Evolutionary conservation across 768 basidiomycete species (phyloP).

Genomic region (Collybia sordida): DNA sequence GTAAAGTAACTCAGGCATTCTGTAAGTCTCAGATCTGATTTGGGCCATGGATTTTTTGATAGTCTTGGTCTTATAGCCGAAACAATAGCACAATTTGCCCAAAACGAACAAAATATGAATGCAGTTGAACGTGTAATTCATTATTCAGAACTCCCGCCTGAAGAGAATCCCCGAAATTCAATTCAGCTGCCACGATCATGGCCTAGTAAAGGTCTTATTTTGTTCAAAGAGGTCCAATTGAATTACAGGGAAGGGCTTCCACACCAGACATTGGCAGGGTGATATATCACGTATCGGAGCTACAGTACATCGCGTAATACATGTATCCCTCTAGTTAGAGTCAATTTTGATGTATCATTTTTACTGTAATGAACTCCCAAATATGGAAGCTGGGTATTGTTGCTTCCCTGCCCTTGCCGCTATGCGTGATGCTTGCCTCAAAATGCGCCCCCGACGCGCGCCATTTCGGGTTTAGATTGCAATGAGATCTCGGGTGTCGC

Average conservation of each 20-base stretch:
- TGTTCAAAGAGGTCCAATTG: conserved; percentile 54
- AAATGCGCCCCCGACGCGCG: too few relatives aligned
- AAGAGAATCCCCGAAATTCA: conserved; percentile 41
- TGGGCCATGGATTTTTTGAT: background rate
- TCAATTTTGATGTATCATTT: too few relatives aligned
- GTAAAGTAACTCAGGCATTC: conserved; percentile 49
- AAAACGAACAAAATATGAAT: conserved; percentile 71
- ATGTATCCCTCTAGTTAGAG: too few relatives aligned
- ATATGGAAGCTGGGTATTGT: too few relatives aligned
- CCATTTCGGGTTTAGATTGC: too few relatives aligned
- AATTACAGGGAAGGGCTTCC: conserved; percentile 62
- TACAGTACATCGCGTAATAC: too few relatives aligned
- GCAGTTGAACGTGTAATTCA: conserved; percentile 69
- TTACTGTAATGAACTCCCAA: too few relatives aligned
- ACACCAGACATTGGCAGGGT: too few relatives aligned
- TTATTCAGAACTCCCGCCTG: conserved; percentile 60
- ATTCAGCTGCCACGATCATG: conserved; percentile 47
- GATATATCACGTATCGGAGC: too few relatives aligned
- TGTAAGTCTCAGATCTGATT: conserved; percentile 31
- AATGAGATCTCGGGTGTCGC: too few relatives aligned
- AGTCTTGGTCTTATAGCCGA: conserved; percentile 33
- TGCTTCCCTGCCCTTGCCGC: too few relatives aligned
- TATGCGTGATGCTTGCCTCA: too few relatives aligned
- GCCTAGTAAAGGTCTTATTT: conserved; percentile 51
- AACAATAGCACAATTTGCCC: conserved; percentile 54